These are phyloP conservation scores for Setomelanomma holmii DNA, from an alignment of 2,329 filamentous ascomycete species.

Conservation along the genomic window DNA sequence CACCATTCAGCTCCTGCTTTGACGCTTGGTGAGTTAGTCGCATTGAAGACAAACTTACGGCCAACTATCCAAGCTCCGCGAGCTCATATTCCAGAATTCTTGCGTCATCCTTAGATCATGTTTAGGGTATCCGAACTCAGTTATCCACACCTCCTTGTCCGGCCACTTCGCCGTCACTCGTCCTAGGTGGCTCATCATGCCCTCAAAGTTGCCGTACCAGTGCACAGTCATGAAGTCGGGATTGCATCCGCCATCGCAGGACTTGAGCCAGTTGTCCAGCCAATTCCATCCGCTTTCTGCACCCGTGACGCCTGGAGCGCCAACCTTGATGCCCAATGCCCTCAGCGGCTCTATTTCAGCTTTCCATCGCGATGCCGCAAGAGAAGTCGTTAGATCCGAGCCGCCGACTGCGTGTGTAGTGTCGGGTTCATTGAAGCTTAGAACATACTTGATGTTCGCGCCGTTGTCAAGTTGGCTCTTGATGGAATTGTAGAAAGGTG, in stretches of 20 bases:
- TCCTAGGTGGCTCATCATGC: conserved; percentile 71
- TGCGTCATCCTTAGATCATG: conserved; percentile 65
- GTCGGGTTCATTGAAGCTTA: conserved; percentile 85
- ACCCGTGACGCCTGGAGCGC: conserved; percentile 74
- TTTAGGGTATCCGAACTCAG: conserved; percentile 72
- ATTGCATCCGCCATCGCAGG: conserved; percentile 58
- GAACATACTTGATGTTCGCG: conserved; percentile 69
- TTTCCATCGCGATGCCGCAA: conserved; percentile 74
- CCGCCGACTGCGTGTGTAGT: conserved; percentile 64
- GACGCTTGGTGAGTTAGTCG: too few species aligned
- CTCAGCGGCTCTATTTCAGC: conserved; percentile 73
- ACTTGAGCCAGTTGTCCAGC: conserved; percentile 70
- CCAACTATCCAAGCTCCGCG: conserved; percentile 73
- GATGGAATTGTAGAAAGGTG: conserved; percentile 68
- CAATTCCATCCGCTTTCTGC: conserved; percentile 67
- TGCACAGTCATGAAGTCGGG: conserved; percentile 61
- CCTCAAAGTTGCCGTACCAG: conserved; percentile 71
- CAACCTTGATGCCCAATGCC: conserved; percentile 68
- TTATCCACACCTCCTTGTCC: conserved; percentile 74
- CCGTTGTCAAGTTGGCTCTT: conserved; percentile 59
- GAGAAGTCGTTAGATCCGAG: conserved; percentile 64
- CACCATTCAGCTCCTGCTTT: background rate
- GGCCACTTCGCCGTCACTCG: conserved; percentile 59
- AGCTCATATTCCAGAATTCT: conserved; percentile 70
- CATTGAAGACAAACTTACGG: too few species aligned